These are phyloP conservation scores for Laburnicola sp. DNA, from an alignment of 2,329 filamentous ascomycete genomes.

Conservation along the genomic window DNA sequence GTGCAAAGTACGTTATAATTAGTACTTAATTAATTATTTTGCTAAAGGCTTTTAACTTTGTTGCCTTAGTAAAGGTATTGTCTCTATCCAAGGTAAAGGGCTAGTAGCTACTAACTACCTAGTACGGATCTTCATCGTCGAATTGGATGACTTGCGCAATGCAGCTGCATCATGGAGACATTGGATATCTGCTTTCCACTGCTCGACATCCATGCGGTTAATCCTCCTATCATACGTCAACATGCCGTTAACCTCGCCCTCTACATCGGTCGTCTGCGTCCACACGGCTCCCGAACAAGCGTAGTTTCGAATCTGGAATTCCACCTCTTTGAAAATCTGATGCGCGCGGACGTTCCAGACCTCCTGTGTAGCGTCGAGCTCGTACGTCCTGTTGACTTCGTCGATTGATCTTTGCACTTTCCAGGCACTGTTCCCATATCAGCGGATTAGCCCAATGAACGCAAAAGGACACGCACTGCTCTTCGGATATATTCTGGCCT, in stretches of 20 bases:
- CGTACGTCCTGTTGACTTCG: conserved; percentile 68
- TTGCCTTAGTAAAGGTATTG: too few relatives aligned
- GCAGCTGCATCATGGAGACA: conserved; percentile 58
- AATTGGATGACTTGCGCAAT: conserved; percentile 1
- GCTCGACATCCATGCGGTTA: conserved; percentile 58
- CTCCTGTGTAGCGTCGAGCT: conserved; percentile 61
- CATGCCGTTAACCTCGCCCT: conserved; percentile 73
- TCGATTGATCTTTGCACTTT: conserved; percentile 63
- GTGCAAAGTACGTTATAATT: too few relatives aligned
- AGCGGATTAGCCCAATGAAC: background rate
- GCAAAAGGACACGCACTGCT: conserved; percentile 54
- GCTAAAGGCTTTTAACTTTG: too few relatives aligned
- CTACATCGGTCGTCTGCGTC: conserved; percentile 75
- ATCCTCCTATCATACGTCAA: conserved; percentile 69
- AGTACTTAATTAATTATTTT: too few relatives aligned
- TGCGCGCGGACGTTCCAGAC: conserved; percentile 69
- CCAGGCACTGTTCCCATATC: conserved; percentile 58
- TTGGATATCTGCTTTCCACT: conserved; percentile 65
- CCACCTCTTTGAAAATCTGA: conserved; percentile 52
- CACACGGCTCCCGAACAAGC: conserved; percentile 70
- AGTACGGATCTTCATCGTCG: conserved; percentile 4
- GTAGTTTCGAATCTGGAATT: conserved; percentile 56
- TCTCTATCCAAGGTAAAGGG: too few relatives aligned
- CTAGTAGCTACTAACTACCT: too few relatives aligned
- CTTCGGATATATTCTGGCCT: conserved; percentile 64